phyloP scores from a whole-genome alignment of 1,284 basidiomycete species.

The Inonotus hispidus region DNA sequence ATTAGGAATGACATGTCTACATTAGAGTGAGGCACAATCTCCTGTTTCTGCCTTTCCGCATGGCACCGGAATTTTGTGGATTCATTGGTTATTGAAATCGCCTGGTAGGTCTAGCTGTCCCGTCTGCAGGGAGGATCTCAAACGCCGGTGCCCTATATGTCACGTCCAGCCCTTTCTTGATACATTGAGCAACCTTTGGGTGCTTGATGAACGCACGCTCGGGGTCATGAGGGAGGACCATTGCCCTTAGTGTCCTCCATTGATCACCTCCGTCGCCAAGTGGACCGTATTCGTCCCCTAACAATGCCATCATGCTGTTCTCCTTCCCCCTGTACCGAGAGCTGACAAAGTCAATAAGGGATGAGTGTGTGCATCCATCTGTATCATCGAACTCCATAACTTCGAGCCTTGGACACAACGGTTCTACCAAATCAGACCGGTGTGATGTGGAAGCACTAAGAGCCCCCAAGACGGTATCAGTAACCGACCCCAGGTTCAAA shows the following conservation, averaged over 20 bases:
- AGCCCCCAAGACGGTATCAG: not conserved
- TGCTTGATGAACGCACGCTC: not conserved
- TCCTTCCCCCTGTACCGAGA: constrained; percentile 1
- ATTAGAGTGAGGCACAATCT: not conserved
- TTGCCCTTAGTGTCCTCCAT: not conserved
- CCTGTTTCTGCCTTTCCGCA: not conserved
- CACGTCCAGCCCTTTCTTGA: constrained; percentile 5
- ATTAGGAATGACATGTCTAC: not conserved
- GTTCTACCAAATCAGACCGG: not conserved
- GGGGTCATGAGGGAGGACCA: constrained; percentile 1
- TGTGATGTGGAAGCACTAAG: not conserved
- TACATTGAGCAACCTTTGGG: not conserved
- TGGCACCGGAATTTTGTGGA: not conserved
- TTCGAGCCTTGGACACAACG: constrained; percentile 2
- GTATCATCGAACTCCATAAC: not conserved
- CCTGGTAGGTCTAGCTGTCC: not conserved
- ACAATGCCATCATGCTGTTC: not conserved
- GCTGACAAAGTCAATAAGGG: not conserved
- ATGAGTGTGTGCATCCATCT: not conserved
- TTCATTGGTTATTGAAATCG: not conserved
- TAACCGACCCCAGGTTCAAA: constrained; percentile 2
- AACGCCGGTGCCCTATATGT: not conserved
- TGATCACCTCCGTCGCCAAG: not conserved
- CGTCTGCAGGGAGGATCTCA: not conserved
- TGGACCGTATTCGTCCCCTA: too few species aligned